A percentile compares a stretch with the other conserved stretches of the same genome.
These are phyloP conservation scores for Mycena crocata DNA, from an alignment of 768 basidiomycete species.

Conservation along the genomic window DNA sequence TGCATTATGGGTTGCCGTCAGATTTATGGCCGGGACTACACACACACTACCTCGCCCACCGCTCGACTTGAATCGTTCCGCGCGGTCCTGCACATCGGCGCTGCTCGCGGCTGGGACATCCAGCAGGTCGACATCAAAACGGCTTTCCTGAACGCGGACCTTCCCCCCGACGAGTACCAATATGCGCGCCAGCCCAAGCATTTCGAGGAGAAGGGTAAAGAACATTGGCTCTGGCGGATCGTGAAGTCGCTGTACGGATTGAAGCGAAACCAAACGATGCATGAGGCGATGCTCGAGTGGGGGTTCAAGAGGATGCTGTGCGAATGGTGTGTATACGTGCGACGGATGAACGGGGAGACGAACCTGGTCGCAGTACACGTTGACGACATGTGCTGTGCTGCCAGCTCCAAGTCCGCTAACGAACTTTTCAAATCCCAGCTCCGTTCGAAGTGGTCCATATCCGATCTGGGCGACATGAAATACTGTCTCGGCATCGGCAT, in stretches of 20 bases:
- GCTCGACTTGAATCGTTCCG: constrained; percentile 40
- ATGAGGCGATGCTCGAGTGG: constrained; percentile 41
- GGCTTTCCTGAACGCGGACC: constrained; percentile 35
- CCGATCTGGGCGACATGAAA: constrained; percentile 46
- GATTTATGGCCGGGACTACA: constrained; percentile 39
- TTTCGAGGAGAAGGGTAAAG: constrained; percentile 33
- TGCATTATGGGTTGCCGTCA: constrained; percentile 47
- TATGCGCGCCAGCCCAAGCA: constrained; percentile 50
- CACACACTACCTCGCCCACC: constrained; percentile 40
- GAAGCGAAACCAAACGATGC: constrained; percentile 46
- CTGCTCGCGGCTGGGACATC: constrained; percentile 38
- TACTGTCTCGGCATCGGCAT: constrained; percentile 52
- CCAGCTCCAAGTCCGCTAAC: constrained; percentile 22
- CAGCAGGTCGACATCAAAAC: constrained; percentile 48
- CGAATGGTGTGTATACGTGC: constrained; percentile 49
- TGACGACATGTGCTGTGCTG: constrained; percentile 45
- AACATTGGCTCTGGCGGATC: constrained; percentile 31
- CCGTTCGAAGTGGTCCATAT: constrained; percentile 41
- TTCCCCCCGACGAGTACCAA: constrained; percentile 42
- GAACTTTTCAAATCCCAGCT: constrained; percentile 43
- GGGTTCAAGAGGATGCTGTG: constrained; percentile 43
- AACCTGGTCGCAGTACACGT: constrained; percentile 49
- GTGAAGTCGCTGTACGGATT: constrained; percentile 25
- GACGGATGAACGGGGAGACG: constrained; percentile 18
- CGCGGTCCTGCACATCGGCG: constrained; percentile 44